These are phyloP conservation scores for Penicillium crystallinum DNA, from an alignment of 495 filamentous ascomycete species.

Conservation along the genomic window DNA sequence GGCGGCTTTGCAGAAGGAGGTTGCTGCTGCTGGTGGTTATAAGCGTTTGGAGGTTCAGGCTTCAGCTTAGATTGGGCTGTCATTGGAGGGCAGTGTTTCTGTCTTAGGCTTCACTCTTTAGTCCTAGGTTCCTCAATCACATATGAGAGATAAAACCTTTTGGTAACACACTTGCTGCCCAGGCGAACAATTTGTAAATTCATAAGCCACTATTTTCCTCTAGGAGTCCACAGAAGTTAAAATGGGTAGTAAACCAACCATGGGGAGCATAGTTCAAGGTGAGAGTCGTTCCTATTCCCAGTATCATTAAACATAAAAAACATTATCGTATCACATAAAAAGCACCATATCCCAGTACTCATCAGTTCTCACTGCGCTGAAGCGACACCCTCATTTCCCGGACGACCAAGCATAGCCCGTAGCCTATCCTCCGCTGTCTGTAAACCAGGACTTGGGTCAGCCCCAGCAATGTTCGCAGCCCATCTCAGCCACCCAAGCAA, in stretches of 20 bases:
- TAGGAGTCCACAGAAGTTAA: too few species aligned
- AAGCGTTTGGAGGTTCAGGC: conserved; percentile 33
- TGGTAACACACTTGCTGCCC: not conserved
- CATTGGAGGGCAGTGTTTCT: not conserved
- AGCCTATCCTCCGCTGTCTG: conserved; percentile 37
- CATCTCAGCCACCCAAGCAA: conserved; percentile 37
- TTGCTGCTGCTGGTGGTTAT: conserved; percentile 47
- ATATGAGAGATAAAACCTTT: not conserved
- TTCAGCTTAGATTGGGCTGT: conserved; percentile 20
- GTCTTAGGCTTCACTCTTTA: conserved; percentile 17
- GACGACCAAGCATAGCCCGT: conserved; percentile 35
- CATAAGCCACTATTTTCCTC: too few species aligned
- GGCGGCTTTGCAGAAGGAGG: conserved; percentile 53
- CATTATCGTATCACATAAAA: conserved; percentile 10
- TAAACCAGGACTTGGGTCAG: conserved; percentile 12
- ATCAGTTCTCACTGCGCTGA: not conserved
- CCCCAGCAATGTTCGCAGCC: conserved; percentile 16
- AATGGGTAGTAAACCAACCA: too few species aligned
- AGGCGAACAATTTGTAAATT: too few species aligned
- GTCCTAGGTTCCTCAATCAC: not conserved
- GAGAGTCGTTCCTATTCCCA: not conserved
- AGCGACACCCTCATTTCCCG: not conserved
- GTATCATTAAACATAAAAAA: conserved; percentile 1
- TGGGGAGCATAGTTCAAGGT: too few species aligned
- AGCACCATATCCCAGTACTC: not conserved